Base-by-base conservation (phyloP, 805 yeast genomes). In the Cyberlindnera japonica region DNA sequence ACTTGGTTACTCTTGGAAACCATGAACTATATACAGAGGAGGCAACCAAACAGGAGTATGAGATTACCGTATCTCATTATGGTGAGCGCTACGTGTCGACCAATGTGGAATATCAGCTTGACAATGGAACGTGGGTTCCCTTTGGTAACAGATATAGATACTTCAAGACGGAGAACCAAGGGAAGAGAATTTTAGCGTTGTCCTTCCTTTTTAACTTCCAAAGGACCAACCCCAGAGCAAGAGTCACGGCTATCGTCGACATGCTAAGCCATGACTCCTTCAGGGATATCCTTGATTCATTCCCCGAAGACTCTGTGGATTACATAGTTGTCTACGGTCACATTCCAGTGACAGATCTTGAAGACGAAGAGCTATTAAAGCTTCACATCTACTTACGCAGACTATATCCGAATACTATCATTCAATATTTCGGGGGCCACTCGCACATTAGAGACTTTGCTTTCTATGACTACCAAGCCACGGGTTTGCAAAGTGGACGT, bases 371-470 rank as follows among this genome's bases (percentile, higher is more conserved):
- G 25, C 52, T 69, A 4, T 49, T 58, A n/a, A 40, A 51, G 45
- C 45, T 71, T 1, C 75, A 70, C 45, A 31, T 50, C 0, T 61
- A 59, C 6, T 61, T 91, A 20, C 73, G 97, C 44, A 44, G 57
- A 19, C 64, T 62, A 20, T 83, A 75, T 52, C 91, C 95, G 6
- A 58, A 69, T 22, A 70, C 73, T 0, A 67, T 79, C 0, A 83
- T 91, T 38, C 96, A 88, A 58, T 86, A 83, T 52, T 82, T 91
- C 62, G 98, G 97, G 2, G 98, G 97, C 1, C 98, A 91, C 62
- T 80, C 95, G 21, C 98, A 91, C 58, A 79, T 91, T 13, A 69
- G 98, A 46, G 98, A 91, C 61, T 91, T 83, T 60, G 72, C 77
- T 7, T 65, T 76, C 4, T 68, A 80, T 37, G 98, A 91, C 55